Conservation (phyloP, 345 rosid genomes). For the Citrus maxima region DNA sequence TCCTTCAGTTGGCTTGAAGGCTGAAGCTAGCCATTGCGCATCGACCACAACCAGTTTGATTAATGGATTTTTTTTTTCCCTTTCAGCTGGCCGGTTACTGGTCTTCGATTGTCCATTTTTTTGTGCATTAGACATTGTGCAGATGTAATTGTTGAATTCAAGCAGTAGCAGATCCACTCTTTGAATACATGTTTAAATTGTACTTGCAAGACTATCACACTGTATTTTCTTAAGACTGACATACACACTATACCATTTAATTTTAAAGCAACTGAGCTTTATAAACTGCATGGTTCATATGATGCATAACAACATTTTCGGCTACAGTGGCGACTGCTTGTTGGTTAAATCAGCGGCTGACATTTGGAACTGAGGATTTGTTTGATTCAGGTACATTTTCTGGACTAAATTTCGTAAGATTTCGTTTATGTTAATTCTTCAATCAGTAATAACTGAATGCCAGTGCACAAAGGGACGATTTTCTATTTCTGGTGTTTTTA, state of each 20-base stretch:
- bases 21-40: neutral
- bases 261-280: neutral
- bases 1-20: too few relatives aligned
- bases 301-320: neutral
- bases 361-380: neutral
- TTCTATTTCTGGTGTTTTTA: neutral
- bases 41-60: neutral
- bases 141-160: neutral
- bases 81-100: constrained; percentile 74
- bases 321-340: neutral
- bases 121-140: constrained; percentile 25
- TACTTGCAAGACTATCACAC: neutral
- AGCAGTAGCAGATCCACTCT: constrained; percentile 11
- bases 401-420: neutral
- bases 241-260: neutral
- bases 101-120: constrained; percentile 43
- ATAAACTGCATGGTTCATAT: neutral
- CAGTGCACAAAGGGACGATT: neutral
- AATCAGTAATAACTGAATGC: neutral
- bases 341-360: neutral
- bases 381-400: neutral
- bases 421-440: neutral
- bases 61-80: neutral
- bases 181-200: neutral
- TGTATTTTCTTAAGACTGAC: neutral